Evolutionary conservation across 768 basidiomycete genomes (phyloP), one percentile per base, ranked within the genome.

Genomic region (Termitomyces heimii): DNA sequence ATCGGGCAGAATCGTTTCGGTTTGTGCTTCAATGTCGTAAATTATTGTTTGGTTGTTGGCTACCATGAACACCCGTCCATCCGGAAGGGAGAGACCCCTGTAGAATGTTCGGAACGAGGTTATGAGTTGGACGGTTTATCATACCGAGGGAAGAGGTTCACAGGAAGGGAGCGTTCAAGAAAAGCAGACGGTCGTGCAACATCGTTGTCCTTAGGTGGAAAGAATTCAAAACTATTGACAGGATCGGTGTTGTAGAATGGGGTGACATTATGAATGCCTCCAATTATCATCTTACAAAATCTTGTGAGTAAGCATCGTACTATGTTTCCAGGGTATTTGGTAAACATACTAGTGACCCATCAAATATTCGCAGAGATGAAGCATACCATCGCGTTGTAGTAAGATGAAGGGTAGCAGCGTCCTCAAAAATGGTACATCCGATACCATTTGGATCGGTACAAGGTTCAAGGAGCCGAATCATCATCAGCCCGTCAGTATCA

Each of bases 221-320:
- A 58, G 31, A 58, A 77, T 54, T 75, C 75, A 44, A 73, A 70
- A 0, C 83, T 85, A 66, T 82, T 85, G 45, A 81, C 78, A 3
- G 83, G 81, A 53, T 72, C 76, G 28, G 79, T 82, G 65, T 87
- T 88, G 67, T 57, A 69, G 62, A 55, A 70, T 62, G 24, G 64
- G 32, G 57, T 56, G 24, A 24, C 24, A 3, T 56, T 20, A 31
- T 40, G 53, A 9, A 55, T 59, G 14, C 60, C 60, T 22, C 60
- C 60, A 4, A 61, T 34, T 18, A 61, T 59, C 66, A 71, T 70
- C 68, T 68, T 34, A 42, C 14, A 31, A 1, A 31, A 32, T 31
- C 32, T 4, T 13, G 18, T 35, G 28, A n/a, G 39, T 55, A 14
- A 55, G 37, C 28, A 35, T 18, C 26, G 22, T 18, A 54, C 32